These are phyloP conservation scores for Madurella mycetomatis DNA, from an alignment of 2,329 filamentous ascomycete genomes.

Conservation along the genomic window DNA sequence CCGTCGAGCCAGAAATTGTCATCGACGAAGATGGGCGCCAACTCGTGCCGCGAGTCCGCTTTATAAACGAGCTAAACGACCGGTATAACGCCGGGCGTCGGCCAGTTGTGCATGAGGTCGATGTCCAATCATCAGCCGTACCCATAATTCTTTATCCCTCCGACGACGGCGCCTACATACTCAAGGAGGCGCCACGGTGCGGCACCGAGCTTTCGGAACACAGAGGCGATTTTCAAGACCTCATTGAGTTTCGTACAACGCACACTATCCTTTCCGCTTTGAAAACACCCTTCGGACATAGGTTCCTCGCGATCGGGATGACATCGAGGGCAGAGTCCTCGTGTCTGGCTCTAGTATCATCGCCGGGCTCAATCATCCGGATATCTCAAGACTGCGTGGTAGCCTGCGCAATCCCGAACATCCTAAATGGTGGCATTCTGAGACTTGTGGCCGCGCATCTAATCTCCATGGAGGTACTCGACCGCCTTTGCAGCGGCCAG, in stretches of 20 bases:
- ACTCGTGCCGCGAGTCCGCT: constrained; percentile 9
- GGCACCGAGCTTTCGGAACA: too few relatives aligned
- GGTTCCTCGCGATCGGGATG: background rate
- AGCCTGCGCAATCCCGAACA: background rate
- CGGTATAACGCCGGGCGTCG: constrained; percentile 18
- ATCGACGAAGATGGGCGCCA: constrained; percentile 6
- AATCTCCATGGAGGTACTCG: background rate
- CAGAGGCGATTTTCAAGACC: too few relatives aligned
- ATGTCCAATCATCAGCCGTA: too few relatives aligned
- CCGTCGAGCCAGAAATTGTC: constrained; percentile 19
- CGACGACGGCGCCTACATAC: too few relatives aligned
- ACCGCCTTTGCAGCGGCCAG: constrained; percentile 1
- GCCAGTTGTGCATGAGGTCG: background rate
- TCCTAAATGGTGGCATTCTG: background rate
- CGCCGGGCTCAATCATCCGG: background rate
- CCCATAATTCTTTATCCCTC: too few relatives aligned
- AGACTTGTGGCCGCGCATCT: constrained; percentile 1
- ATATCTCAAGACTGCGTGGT: too few relatives aligned
- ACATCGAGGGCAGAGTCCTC: too few relatives aligned
- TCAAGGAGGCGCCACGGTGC: too few relatives aligned
- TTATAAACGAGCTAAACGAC: constrained; percentile 15
- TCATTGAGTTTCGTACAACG: background rate
- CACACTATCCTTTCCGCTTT: background rate
- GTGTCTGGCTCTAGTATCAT: background rate
- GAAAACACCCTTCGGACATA: constrained; percentile 1